These are phyloP conservation scores for Aquilaria yunnanensis DNA, from an alignment of 345 rosid genomes.

Conservation along the genomic window DNA sequence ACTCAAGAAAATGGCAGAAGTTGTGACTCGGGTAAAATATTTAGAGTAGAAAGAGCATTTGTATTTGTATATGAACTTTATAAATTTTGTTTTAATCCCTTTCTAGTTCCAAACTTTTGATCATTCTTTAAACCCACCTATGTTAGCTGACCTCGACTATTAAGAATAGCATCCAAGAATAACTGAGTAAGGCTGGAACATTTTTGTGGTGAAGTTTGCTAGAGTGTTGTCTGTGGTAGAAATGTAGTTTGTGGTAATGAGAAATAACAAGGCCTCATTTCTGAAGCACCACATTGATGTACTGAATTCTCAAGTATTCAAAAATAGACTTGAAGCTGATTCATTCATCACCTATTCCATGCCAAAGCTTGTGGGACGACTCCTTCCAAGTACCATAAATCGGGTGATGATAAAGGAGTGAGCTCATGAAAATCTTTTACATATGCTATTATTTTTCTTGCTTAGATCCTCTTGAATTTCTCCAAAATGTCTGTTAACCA, in stretches of 20 bases:
- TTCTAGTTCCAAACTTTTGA: too few relatives aligned
- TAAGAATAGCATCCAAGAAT: too few relatives aligned
- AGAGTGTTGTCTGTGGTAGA: too few relatives aligned
- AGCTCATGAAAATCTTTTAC: constrained; percentile 22
- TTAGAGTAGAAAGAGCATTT: background rate
- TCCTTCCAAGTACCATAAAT: constrained; percentile 47
- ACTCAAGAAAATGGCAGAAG: constrained; percentile 88
- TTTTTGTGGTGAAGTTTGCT: too few relatives aligned
- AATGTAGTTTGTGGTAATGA: too few relatives aligned
- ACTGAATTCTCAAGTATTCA: too few relatives aligned
- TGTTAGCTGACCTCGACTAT: too few relatives aligned
- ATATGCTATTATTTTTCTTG: background rate
- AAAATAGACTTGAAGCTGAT: too few relatives aligned
- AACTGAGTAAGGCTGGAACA: too few relatives aligned
- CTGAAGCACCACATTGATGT: too few relatives aligned
- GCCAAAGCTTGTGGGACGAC: constrained; percentile 88
- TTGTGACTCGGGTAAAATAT: constrained; percentile 72
- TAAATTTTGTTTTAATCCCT: background rate
- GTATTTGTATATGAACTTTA: background rate
- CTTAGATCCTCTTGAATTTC: constrained; percentile 16
- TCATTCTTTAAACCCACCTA: too few relatives aligned
- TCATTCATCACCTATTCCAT: constrained; percentile 36
- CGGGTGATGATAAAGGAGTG: constrained; percentile 75
- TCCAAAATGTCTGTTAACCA: constrained; percentile 34
- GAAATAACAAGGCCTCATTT: too few relatives aligned